Percentiles rank a stretch among this genome's conserved stretches.
These are phyloP conservation scores for Xylariaceae sp. DNA, from an alignment of 2,329 filamentous ascomycete genomes.

Conservation along the genomic window DNA sequence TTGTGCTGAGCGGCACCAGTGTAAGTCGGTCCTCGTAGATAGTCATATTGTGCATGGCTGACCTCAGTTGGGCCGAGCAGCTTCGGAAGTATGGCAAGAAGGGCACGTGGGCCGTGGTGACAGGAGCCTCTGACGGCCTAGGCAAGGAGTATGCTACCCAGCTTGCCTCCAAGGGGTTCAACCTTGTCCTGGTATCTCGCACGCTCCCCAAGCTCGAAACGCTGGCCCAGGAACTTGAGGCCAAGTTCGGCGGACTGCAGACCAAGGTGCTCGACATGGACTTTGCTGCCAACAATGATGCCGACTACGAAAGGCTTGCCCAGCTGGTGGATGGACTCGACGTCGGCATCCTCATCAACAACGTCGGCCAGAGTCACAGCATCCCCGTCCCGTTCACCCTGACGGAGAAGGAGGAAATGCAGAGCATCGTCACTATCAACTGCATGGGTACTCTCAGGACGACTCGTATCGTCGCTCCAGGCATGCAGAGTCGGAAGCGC, in stretches of 20 bases:
- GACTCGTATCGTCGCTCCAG: constrained; percentile 76
- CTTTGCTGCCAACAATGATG: constrained; percentile 70
- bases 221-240: constrained; percentile 66
- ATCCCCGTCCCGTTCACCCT: constrained; percentile 85
- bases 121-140: constrained; percentile 90
- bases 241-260: constrained; percentile 60
- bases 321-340: constrained; percentile 65
- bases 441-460: constrained; percentile 83
- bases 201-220: constrained; percentile 84
- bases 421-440: constrained; percentile 91
- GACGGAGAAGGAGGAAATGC: constrained; percentile 71
- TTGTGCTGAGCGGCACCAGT: constrained; percentile 57
- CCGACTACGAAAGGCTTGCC: constrained; percentile 70
- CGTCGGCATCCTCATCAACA: constrained; percentile 86
- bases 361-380: constrained; percentile 88
- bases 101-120: constrained; percentile 90
- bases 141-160: constrained; percentile 94
- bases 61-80: constrained; percentile 38
- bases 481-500: constrained; percentile 74
- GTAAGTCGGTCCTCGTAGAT: constrained; percentile 33
- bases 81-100: constrained; percentile 84
- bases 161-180: constrained; percentile 86
- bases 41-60: background rate
- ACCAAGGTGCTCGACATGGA: constrained; percentile 86
- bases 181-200: constrained; percentile 88